Conservation (phyloP, 441 rosid species). For the Kokia cookei region DNA sequence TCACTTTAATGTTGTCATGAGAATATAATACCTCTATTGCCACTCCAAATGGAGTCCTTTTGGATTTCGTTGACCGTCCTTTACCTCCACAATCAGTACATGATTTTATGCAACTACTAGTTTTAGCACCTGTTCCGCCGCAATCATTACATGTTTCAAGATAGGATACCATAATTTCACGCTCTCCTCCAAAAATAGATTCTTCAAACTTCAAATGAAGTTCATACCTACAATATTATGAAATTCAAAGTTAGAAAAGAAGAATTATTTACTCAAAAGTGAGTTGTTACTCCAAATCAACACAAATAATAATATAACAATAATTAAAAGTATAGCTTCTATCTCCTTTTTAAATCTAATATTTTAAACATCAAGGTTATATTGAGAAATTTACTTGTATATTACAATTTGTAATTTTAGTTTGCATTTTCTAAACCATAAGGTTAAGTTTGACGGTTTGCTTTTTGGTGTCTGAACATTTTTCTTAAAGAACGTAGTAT, state of each 20-base stretch:
- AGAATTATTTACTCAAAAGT: neutral
- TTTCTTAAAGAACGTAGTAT: neutral
- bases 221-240: constrained; percentile 43
- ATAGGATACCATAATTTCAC: constrained; percentile 57
- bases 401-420: neutral
- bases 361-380: neutral
- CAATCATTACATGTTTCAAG: constrained; percentile 69
- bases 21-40: constrained; percentile 66
- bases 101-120: constrained; percentile 43
- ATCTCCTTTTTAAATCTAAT: neutral
- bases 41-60: constrained; percentile 85
- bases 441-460: neutral
- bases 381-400: neutral
- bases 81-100: constrained; percentile 75
- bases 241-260: constrained; percentile 7
- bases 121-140: constrained; percentile 86
- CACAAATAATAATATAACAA: neutral
- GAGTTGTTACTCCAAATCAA: neutral
- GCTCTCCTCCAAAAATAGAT: constrained; percentile 74
- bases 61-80: constrained; percentile 67
- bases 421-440: neutral
- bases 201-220: constrained; percentile 81
- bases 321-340: neutral
- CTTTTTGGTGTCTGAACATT: neutral
- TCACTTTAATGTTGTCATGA: neutral